A percentile compares a stretch with the other conserved stretches of the same genome.
Conservation (phyloP, 202 grass and related monocot genomes). For the Zizania palustris region DNA sequence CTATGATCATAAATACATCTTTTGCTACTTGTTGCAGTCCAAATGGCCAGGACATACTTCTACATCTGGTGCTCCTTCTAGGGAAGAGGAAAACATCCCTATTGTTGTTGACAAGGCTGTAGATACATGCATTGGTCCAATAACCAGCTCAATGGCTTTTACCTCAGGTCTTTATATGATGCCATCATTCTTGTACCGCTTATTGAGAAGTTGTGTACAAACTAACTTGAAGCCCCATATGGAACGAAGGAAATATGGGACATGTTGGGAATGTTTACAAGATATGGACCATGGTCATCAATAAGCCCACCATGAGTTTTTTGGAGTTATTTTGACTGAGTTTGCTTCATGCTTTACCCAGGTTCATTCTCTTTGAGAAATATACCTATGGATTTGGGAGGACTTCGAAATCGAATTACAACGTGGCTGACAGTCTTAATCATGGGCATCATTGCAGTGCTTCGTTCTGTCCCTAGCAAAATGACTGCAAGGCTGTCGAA, state of each 20-base stretch:
- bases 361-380: conserved; percentile 47
- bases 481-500: conserved; percentile 52
- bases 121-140: conserved; percentile 54
- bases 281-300: background rate
- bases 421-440: conserved; percentile 56
- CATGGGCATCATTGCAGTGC: conserved; percentile 57
- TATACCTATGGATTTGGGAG: conserved; percentile 18
- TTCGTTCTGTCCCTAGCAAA: conserved; percentile 51
- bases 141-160: conserved; percentile 35
- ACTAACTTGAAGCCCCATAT: conserved; percentile 11
- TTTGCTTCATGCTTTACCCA: conserved; percentile 44
- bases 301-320: background rate
- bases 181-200: conserved; percentile 13
- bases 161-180: conserved; percentile 48
- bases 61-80: conserved; percentile 41
- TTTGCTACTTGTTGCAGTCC: conserved; percentile 54
- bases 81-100: conserved; percentile 43
- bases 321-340: conserved; percentile 32
- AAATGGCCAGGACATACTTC: conserved; percentile 47
- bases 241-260: background rate
- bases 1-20: conserved; percentile 25
- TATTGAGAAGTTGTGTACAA: conserved; percentile 32
- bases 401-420: conserved; percentile 54
- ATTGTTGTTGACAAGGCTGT: conserved; percentile 55
- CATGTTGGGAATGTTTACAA: conserved; percentile 1